phyloP scores from a whole-genome alignment of 2,329 filamentous ascomycete genomes.

The Diplodia mutila region DNA sequence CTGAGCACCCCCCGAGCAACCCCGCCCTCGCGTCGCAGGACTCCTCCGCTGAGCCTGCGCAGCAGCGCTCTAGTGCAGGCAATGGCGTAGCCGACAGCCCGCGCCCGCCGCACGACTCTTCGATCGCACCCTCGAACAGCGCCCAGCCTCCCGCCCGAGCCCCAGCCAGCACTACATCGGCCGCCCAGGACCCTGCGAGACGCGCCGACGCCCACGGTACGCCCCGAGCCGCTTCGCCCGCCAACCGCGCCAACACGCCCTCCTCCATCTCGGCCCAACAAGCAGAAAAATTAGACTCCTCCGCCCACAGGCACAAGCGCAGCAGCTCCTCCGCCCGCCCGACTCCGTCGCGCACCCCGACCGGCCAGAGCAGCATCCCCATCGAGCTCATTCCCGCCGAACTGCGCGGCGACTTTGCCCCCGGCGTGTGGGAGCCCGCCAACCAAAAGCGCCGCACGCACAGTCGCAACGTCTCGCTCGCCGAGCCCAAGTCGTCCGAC shows the following conservation, averaged over 20 bases:
- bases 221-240: conserved; percentile 7
- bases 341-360: conserved; percentile 23
- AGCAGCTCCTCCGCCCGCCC: conserved; percentile 25
- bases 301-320: conserved; percentile 14
- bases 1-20: not conserved
- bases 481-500: conserved; percentile 24
- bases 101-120: not conserved
- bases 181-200: not conserved
- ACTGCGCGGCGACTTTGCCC: conserved; percentile 26
- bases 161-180: not conserved
- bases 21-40: not conserved
- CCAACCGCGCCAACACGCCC: conserved; percentile 5
- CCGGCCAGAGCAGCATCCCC: conserved; percentile 18
- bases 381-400: conserved; percentile 25
- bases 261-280: not conserved
- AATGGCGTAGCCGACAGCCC: conserved; percentile 18
- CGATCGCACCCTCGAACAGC: not conserved
- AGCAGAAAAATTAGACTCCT: conserved; percentile 14
- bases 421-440: conserved; percentile 25
- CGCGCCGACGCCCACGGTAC: conserved; percentile 2
- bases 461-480: conserved; percentile 25
- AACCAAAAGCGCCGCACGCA: conserved; percentile 25
- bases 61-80: conserved; percentile 2
- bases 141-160: not conserved
- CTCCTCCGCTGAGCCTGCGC: not conserved